Percentiles rank a stretch among this genome's conserved stretches.
phyloP scores from a whole-genome alignment of 2,329 filamentous ascomycete species.

The Didymella sp. region DNA sequence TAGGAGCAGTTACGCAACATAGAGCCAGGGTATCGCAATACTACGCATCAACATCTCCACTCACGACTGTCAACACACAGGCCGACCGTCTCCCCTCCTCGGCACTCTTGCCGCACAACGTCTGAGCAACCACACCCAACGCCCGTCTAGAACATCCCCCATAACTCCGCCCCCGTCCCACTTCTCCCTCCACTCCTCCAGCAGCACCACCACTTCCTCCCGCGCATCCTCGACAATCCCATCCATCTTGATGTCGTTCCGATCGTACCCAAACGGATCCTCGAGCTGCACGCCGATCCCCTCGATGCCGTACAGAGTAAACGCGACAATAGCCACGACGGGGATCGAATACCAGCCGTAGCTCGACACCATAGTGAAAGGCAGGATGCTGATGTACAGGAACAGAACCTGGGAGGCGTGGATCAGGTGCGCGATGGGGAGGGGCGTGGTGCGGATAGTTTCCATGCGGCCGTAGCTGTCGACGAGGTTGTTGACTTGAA shows the following conservation, averaged over 20 bases:
- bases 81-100: no score
- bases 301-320: slow-evolving; percentile 70
- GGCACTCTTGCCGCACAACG: no score
- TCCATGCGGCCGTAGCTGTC: slow-evolving; percentile 70
- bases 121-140: no score
- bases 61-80: no score
- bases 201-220: slow-evolving; percentile 63
- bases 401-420: slow-evolving; percentile 70
- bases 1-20: no score
- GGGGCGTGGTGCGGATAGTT: slow-evolving; percentile 68
- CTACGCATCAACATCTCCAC: no score
- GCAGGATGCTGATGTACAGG: slow-evolving; percentile 65
- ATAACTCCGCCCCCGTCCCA: slow-evolving; percentile 36
- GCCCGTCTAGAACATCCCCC: slow-evolving; percentile 43
- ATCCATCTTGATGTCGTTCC: slow-evolving; percentile 73
- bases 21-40: no score
- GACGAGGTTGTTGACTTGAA: slow-evolving; percentile 63
- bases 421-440: slow-evolving; percentile 70
- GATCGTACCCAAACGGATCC: slow-evolving; percentile 70
- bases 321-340: slow-evolving; percentile 66
- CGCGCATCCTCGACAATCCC: slow-evolving; percentile 67
- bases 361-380: slow-evolving; percentile 68
- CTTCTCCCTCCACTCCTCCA: slow-evolving; percentile 63
- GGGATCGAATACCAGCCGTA: slow-evolving; percentile 69
- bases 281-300: slow-evolving; percentile 69